Evolutionary conservation across 208 protist genomes (phyloP).

Genomic region (Wallacemonas collosoma): DNA sequence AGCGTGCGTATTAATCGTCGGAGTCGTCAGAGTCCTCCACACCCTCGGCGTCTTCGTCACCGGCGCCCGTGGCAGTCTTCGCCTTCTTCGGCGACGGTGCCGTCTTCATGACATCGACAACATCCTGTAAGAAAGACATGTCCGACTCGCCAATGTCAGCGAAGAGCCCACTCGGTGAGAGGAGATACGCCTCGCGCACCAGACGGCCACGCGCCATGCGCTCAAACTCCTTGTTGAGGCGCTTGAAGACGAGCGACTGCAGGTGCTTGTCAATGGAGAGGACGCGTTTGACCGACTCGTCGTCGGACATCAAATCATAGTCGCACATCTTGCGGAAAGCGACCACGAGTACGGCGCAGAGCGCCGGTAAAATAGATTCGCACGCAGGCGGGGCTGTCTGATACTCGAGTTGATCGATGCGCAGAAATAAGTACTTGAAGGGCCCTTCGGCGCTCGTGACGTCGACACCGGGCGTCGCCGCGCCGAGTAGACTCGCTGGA

Average conservation of each 20-base stretch:
- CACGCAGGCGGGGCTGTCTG: conserved; percentile 39
- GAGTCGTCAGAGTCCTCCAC: conserved; percentile 1
- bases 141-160: conserved; percentile 17
- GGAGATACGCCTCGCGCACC: conserved; percentile 51
- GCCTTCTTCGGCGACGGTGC: background rate
- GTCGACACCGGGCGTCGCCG: background rate
- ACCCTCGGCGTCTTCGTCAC: conserved; percentile 1
- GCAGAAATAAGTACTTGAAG: conserved; percentile 65
- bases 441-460: background rate
- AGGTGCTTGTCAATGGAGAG: conserved; percentile 75
- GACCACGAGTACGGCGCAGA: conserved; percentile 59
- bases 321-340: conserved; percentile 71
- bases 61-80: background rate
- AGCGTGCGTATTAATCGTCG: background rate
- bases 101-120: conserved; percentile 13
- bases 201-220: conserved; percentile 48
- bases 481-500: background rate
- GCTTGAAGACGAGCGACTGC: conserved; percentile 46
- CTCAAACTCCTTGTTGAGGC: conserved; percentile 53
- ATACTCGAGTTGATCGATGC: conserved; percentile 37
- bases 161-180: conserved; percentile 62
- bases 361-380: conserved; percentile 55
- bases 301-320: conserved; percentile 50
- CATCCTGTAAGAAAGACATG: conserved; percentile 10
- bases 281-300: conserved; percentile 43